Percentiles rank a stretch among this genome's conserved stretches.
Conservation (phyloP, 192 early-diverging fungal species). For the Phycomyces nitens region DNA sequence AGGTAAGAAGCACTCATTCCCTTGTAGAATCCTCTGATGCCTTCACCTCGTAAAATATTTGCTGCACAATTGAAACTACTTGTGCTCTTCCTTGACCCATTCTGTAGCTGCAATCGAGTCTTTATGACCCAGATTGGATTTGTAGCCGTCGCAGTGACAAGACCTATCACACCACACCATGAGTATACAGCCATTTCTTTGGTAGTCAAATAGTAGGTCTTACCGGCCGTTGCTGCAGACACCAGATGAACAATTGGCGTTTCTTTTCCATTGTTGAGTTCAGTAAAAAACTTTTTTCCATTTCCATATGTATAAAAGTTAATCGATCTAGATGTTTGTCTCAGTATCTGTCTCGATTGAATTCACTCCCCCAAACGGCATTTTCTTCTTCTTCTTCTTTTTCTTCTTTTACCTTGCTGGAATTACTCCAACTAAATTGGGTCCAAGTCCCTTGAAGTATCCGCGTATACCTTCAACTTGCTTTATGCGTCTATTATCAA, state of each 20-base stretch:
- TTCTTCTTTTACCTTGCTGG: slow-evolving; percentile 81
- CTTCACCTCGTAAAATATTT: slow-evolving; percentile 73
- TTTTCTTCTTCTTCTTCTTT: too few species aligned
- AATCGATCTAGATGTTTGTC: slow-evolving; percentile 83
- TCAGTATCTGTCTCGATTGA: too few species aligned
- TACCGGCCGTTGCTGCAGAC: slow-evolving; percentile 48
- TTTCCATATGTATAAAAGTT: slow-evolving; percentile 93
- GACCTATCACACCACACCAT: slow-evolving; percentile 28
- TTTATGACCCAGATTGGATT: slow-evolving; percentile 99
- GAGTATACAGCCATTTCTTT: not conserved
- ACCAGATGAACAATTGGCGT: slow-evolving; percentile 72
- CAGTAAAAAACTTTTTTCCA: slow-evolving; percentile 76
- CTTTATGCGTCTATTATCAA: slow-evolving; percentile 52
- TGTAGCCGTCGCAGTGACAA: slow-evolving; percentile 77
- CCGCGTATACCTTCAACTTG: slow-evolving; percentile 76
- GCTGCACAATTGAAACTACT: slow-evolving; percentile 77
- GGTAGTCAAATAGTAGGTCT: too few species aligned
- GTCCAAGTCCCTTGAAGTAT: slow-evolving; percentile 93
- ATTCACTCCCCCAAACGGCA: too few species aligned
- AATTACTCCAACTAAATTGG: slow-evolving; percentile 89
- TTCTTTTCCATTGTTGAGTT: slow-evolving; percentile 74
- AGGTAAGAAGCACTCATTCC: slow-evolving; percentile 89
- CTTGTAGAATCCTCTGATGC: slow-evolving; percentile 79
- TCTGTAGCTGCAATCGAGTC: slow-evolving; percentile 90
- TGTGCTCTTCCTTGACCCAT: slow-evolving; percentile 48